phyloP scores from a whole-genome alignment of 345 rosid genomes.

The Melaleuca quinquenervia region DNA sequence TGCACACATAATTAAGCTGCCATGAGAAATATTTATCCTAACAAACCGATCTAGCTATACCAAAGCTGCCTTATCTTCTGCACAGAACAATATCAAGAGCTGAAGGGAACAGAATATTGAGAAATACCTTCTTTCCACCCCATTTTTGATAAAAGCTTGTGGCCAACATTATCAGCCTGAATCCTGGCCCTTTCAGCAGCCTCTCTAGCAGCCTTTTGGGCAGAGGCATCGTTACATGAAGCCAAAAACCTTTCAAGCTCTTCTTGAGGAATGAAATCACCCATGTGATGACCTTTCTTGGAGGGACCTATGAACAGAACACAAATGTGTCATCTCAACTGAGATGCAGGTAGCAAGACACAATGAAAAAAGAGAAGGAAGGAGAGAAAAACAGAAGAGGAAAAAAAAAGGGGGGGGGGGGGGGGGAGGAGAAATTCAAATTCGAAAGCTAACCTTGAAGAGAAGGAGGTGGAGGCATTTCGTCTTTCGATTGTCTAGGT shows the following conservation, averaged over 20 bases:
- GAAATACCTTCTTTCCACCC: slow-evolving; percentile 96
- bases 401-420: too few relatives aligned
- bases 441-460: slow-evolving; percentile 52
- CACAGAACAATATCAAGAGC: neutral
- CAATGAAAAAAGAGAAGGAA: neutral
- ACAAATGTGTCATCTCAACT: neutral
- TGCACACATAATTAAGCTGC: neutral
- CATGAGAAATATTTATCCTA: neutral
- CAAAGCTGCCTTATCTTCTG: neutral
- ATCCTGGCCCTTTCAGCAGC: slow-evolving; percentile 71
- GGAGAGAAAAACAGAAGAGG: neutral
- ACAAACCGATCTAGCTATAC: neutral
- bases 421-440: neutral
- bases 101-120: neutral
- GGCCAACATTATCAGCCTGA: slow-evolving; percentile 97
- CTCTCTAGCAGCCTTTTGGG: slow-evolving; percentile 53
- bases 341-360: neutral
- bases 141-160: slow-evolving; percentile 89
- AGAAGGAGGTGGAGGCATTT: slow-evolving; percentile 95
- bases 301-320: slow-evolving; percentile 9
- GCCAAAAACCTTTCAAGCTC: slow-evolving; percentile 95
- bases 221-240: slow-evolving; percentile 64
- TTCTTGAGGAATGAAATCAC: slow-evolving; percentile 85
- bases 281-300: slow-evolving; percentile 97
- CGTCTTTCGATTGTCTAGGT: slow-evolving; percentile 92